Conservation (phyloP, 225 moss, liverwort and hornwort species). For the Pleurozium schreberi region DNA sequence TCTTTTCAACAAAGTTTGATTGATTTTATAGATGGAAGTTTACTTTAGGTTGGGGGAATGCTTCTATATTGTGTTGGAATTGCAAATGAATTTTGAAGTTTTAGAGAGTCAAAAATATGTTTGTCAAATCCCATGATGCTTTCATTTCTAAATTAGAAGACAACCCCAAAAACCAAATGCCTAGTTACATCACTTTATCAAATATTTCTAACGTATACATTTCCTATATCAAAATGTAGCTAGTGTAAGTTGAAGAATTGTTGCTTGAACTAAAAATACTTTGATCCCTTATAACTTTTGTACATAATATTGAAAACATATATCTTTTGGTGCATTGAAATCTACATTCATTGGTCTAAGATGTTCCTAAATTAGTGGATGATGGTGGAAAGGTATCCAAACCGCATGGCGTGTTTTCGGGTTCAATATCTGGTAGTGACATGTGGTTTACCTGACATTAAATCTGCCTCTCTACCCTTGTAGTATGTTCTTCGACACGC, state of each 20-base stretch:
- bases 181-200: neutral
- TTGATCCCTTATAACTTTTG: neutral
- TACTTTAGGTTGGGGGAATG: fast-evolving
- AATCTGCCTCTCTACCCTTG: no score
- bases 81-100: fast-evolving
- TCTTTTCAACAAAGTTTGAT: neutral
- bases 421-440: no score
- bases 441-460: no score
- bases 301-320: neutral
- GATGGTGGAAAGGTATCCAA: no score
- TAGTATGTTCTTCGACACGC: no score
- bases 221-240: neutral
- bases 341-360: neutral
- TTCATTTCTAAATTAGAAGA: neutral
- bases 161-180: fast-evolving
- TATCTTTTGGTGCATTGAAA: neutral
- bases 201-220: neutral
- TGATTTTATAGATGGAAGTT: fast-evolving
- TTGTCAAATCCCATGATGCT: fast-evolving
- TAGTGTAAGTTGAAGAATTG: neutral
- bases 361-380: no score
- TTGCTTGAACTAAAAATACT: neutral
- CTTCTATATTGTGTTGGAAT: neutral
- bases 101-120: fast-evolving
- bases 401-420: no score